Base-by-base conservation (phyloP, 495 filamentous ascomycete species). In the Talaromyces proteolyticus region DNA sequence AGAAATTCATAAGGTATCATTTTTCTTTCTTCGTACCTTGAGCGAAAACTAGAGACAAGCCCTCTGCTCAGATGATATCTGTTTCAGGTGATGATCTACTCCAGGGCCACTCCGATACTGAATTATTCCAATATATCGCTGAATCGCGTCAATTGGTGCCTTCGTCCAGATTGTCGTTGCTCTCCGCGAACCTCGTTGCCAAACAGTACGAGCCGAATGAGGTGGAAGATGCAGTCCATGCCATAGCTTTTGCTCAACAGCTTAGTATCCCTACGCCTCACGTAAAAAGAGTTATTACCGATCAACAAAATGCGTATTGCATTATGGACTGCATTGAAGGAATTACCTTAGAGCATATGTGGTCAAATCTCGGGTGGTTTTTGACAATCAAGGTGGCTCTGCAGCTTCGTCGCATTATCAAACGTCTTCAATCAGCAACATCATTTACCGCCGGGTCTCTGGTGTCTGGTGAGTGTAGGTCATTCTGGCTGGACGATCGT, bases 401-500 rank as follows among this genome's bases (percentile, higher is more conserved):
- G 16, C 52, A 50, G 47, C 52, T 54, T 36, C 40, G 52, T 11
- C 41, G 22, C 6, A 48, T 44, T 17, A 37, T 54, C 10, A 44
- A 40, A 44, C 19, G 24, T 6, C 52, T 45, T 52, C 25, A 16
- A 17, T 3, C 6, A 41, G 38, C 5, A 20, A 51, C 53, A 14
- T 56, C 53, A 36, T 41, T 41, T 12, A 53, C 44, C 3, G 50
- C 50, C 22, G 54, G 54, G 21, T 49, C 54, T 16, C 50, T 57
- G 41, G 44, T 46, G n/a, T 46, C 44, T 46, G 51, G 55, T 44
- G 47, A 52, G 41, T 54, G 51, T 34, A 39, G 52, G 48, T 54
- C 55, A 25, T 54, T 54, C 51, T 57, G 39, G 22, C 55, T 57
- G 14, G 55, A 57, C 24, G 55, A 54, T 50, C 47, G 48, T 17